Percentiles rank a stretch among this genome's conserved stretches.
These are phyloP conservation scores for Glomus cerebriforme DNA, from an alignment of 192 early-diverging fungal genomes.

Conservation along the genomic window DNA sequence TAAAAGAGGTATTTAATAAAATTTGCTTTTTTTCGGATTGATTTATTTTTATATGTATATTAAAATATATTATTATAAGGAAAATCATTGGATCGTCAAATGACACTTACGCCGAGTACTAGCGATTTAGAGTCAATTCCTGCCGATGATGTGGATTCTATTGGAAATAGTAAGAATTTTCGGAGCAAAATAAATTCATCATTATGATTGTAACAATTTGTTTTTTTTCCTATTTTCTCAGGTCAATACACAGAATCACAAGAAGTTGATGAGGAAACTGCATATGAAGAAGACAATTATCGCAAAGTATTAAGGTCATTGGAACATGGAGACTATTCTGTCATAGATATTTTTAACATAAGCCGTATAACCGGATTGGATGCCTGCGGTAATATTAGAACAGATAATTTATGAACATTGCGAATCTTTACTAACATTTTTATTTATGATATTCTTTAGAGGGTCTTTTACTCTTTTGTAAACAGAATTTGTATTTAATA, in stretches of 20 bases:
- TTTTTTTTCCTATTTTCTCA: background rate
- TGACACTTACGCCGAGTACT: conserved; percentile 22
- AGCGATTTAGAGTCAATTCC: background rate
- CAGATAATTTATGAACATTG: background rate
- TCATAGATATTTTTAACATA: conserved; percentile 71
- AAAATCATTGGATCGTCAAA: conserved; percentile 16
- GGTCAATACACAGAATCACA: conserved; percentile 33
- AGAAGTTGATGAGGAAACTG: conserved; percentile 44
- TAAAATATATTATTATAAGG: conserved; percentile 6
- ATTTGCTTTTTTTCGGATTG: background rate
- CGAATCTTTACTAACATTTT: background rate
- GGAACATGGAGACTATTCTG: conserved; percentile 68
- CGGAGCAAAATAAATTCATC: background rate
- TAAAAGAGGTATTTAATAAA: background rate
- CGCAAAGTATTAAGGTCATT: conserved; percentile 68
- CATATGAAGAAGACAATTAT: conserved; percentile 70
- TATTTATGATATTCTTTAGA: conserved; percentile 42
- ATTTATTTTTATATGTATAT: background rate
- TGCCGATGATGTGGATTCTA: background rate
- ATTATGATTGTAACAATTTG: background rate
- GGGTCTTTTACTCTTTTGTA: conserved; percentile 67
- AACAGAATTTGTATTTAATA: conserved; percentile 72
- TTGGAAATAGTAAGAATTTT: conserved; percentile 4
- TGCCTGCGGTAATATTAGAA: conserved; percentile 52
- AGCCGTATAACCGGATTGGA: conserved; percentile 69